Evolutionary conservation across 495 filamentous ascomycete genomes (phyloP).

Genomic region (Aspergillus wentii): DNA sequence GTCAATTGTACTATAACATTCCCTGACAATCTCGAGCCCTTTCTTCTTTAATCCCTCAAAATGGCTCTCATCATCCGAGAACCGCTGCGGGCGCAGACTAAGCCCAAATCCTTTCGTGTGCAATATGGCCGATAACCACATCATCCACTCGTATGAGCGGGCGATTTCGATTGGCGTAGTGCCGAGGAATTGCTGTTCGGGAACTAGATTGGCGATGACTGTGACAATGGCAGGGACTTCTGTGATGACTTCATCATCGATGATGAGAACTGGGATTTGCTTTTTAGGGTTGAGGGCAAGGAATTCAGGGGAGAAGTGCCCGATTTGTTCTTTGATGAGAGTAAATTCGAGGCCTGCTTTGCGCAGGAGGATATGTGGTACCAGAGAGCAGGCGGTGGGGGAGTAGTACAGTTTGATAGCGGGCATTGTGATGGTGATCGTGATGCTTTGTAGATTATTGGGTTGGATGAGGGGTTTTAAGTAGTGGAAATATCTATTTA

Average conservation of each 20-base stretch:
- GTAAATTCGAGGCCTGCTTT: slow-evolving; percentile 18
- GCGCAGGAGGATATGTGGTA: slow-evolving; percentile 28
- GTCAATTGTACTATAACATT: slow-evolving; percentile 1
- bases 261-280: slow-evolving; percentile 23
- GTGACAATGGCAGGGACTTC: slow-evolving; percentile 23
- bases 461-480: neutral
- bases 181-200: slow-evolving; percentile 23
- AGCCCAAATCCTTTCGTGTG: slow-evolving; percentile 20
- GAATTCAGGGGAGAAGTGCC: slow-evolving; percentile 10
- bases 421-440: slow-evolving; percentile 3
- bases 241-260: slow-evolving; percentile 28
- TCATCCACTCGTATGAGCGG: slow-evolving; percentile 32
- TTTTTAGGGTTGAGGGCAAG: slow-evolving; percentile 25
- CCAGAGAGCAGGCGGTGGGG: slow-evolving; percentile 27
- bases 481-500: neutral
- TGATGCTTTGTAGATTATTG: slow-evolving; percentile 1
- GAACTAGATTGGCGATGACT: slow-evolving; percentile 18
- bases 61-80: slow-evolving; percentile 7
- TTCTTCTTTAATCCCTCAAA: neutral
- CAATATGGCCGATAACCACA: slow-evolving; percentile 31
- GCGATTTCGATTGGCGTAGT: slow-evolving; percentile 19
- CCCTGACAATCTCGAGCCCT: neutral
- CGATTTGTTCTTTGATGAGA: neutral
- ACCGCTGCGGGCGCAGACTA: slow-evolving; percentile 14
- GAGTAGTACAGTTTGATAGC: slow-evolving; percentile 20